Percentiles rank a stretch among this genome's conserved stretches.
phyloP scores from a whole-genome alignment of 2,329 filamentous ascomycete species.

The Calonectria multiphialidica region DNA sequence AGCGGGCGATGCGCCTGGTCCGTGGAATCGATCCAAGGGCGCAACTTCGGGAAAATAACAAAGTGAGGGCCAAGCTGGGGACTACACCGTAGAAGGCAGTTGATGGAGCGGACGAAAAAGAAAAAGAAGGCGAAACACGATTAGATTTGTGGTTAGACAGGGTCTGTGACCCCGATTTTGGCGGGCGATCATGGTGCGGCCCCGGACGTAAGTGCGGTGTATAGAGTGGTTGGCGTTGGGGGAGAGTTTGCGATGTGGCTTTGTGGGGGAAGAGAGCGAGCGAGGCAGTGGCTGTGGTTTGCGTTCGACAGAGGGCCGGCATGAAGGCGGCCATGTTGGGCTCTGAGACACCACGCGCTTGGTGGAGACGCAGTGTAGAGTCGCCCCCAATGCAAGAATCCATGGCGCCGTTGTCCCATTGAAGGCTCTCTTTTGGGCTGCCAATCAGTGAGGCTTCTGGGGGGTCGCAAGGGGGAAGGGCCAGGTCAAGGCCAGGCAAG shows the following conservation, averaged over 20 bases:
- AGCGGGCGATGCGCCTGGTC: slow-evolving; percentile 17
- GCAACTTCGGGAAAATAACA: slow-evolving; percentile 8
- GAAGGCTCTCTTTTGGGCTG: not conserved
- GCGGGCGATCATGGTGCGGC: slow-evolving; percentile 14
- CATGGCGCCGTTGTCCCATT: slow-evolving; percentile 1
- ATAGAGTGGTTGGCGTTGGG: not conserved
- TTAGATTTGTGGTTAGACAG: slow-evolving; percentile 6
- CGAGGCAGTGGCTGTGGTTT: slow-evolving; percentile 4
- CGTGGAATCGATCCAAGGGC: slow-evolving; percentile 19
- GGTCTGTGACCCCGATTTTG: slow-evolving; percentile 12
- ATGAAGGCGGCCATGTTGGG: not conserved
- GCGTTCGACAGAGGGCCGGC: not conserved
- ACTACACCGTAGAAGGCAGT: not conserved
- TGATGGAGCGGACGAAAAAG: slow-evolving; percentile 1
- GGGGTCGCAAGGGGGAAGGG: too few relatives aligned
- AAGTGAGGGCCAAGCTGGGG: not conserved
- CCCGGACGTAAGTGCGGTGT: slow-evolving; percentile 9
- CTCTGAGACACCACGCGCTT: slow-evolving; percentile 38
- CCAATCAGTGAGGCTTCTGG: not conserved
- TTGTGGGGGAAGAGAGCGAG: not conserved
- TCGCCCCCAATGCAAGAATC: not conserved
- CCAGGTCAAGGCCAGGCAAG: not conserved
- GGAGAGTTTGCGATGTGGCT: not conserved
- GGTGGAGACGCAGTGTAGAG: slow-evolving; percentile 21
- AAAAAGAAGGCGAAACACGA: not conserved